Percentiles rank a stretch among this genome's conserved stretches.
phyloP scores from a whole-genome alignment of 1,139 yeast species.

The Spathaspora sp. region DNA sequence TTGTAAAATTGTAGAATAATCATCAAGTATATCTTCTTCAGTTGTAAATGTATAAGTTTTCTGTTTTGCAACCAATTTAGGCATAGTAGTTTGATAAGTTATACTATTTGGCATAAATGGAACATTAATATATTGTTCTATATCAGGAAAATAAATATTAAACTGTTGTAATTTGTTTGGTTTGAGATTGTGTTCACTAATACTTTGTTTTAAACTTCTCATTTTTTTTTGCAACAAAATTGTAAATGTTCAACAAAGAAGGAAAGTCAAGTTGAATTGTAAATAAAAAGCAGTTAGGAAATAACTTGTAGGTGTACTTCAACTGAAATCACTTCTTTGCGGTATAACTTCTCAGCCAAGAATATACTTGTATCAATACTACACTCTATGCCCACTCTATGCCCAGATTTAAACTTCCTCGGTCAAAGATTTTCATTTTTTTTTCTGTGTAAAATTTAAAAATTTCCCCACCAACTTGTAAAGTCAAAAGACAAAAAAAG shows the following conservation, averaged over 20 bases:
- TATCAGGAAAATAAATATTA: slow-evolving; percentile 13
- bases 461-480: not conserved
- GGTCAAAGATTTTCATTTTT: not conserved
- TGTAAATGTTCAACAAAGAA: not conserved
- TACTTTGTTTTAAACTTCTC: slow-evolving; percentile 21
- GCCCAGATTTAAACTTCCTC: not conserved
- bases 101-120: slow-evolving; percentile 12
- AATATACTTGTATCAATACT: too few species aligned
- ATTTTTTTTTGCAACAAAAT: slow-evolving; percentile 4
- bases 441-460: not conserved
- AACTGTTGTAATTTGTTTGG: slow-evolving; percentile 19
- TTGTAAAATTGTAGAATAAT: not conserved
- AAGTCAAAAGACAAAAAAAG: not conserved
- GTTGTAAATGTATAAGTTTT: slow-evolving; percentile 3
- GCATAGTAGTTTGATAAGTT: slow-evolving; percentile 8
- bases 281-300: not conserved
- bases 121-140: slow-evolving; percentile 13
- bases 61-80: slow-evolving; percentile 12
- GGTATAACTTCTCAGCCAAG: slow-evolving; percentile 2
- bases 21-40: slow-evolving; percentile 6
- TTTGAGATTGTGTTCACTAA: slow-evolving; percentile 20
- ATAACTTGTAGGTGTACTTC: not conserved
- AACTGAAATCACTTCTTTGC: too few species aligned
- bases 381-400: not conserved
- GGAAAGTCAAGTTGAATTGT: not conserved